These are phyloP conservation scores for Graphilbum sp. DNA, from an alignment of 2,329 filamentous ascomycete genomes.

Conservation along the genomic window DNA sequence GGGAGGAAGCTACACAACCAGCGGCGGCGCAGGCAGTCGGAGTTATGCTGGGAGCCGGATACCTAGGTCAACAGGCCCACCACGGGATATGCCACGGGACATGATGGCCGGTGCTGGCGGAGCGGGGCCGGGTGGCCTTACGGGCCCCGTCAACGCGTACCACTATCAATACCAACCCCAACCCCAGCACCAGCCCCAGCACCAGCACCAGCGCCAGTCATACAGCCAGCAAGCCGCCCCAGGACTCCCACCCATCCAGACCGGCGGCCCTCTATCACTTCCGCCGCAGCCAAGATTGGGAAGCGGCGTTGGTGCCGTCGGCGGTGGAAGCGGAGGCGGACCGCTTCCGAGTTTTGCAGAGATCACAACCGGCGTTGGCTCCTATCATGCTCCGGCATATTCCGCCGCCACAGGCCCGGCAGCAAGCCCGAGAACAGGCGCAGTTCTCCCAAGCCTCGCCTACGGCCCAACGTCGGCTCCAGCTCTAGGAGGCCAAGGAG, in stretches of 20 bases:
- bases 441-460: background rate
- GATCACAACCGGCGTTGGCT: slow-evolving; percentile 45
- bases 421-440: slow-evolving; percentile 23
- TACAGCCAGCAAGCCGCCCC: slow-evolving; percentile 14
- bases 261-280: background rate
- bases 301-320: slow-evolving; percentile 9
- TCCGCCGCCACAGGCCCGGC: slow-evolving; percentile 24
- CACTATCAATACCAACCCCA: slow-evolving; percentile 13
- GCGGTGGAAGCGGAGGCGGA: slow-evolving; percentile 7
- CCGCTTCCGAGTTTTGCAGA: slow-evolving; percentile 45
- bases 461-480: background rate
- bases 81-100: background rate
- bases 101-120: background rate
- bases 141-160: slow-evolving; percentile 6
- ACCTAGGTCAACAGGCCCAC: background rate
- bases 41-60: background rate
- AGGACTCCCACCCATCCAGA: slow-evolving; percentile 36
- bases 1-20: background rate
- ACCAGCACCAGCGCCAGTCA: slow-evolving; percentile 9
- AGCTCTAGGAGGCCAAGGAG: background rate
- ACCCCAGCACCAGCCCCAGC: slow-evolving; percentile 13
- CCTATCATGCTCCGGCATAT: slow-evolving; percentile 42
- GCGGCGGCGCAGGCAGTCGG: background rate
- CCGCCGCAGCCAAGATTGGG: slow-evolving; percentile 1
- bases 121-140: slow-evolving; percentile 11